Evolutionary conservation across 305 asterid species (phyloP).

Genomic region (Salvia sclarea): DNA sequence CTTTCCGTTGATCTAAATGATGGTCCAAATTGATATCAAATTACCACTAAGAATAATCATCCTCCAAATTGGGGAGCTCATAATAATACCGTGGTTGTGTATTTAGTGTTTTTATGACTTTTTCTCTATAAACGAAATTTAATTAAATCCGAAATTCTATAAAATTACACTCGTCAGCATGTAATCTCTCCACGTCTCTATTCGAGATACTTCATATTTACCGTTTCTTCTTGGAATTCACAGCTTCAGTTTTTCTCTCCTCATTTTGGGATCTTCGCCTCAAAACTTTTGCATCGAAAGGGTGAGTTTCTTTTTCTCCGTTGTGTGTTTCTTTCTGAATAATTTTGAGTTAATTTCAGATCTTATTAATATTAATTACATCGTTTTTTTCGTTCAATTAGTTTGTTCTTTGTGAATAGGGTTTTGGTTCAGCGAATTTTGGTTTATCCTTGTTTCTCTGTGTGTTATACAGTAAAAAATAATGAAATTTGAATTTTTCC

Average conservation of each 20-base stretch:
- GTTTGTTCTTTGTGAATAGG: not conserved
- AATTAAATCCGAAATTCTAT: no score
- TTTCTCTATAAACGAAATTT: no score
- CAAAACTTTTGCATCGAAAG: slow-evolving; percentile 10
- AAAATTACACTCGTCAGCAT: slow-evolving; percentile 1
- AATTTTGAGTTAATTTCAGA: not conserved
- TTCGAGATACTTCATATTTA: slow-evolving; percentile 6
- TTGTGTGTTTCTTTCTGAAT: not conserved
- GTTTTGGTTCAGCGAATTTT: not conserved
- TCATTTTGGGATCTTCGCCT: slow-evolving; percentile 7
- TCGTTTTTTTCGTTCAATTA: not conserved
- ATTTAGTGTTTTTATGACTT: no score
- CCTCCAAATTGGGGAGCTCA: no score
- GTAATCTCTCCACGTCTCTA: not conserved
- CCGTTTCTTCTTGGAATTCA: slow-evolving; percentile 9
- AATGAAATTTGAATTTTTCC: not conserved
- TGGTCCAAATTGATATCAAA: no score
- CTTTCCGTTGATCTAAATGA: no score
- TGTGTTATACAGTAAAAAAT: not conserved
- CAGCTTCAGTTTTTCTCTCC: not conserved
- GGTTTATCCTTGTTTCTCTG: not conserved
- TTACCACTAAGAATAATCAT: no score
- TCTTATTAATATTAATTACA: not conserved
- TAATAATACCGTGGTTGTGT: no score
- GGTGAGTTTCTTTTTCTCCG: slow-evolving; percentile 1